These are phyloP conservation scores for Tephrocybe sp. DNA, from an alignment of 768 basidiomycete species.

Conservation along the genomic window DNA sequence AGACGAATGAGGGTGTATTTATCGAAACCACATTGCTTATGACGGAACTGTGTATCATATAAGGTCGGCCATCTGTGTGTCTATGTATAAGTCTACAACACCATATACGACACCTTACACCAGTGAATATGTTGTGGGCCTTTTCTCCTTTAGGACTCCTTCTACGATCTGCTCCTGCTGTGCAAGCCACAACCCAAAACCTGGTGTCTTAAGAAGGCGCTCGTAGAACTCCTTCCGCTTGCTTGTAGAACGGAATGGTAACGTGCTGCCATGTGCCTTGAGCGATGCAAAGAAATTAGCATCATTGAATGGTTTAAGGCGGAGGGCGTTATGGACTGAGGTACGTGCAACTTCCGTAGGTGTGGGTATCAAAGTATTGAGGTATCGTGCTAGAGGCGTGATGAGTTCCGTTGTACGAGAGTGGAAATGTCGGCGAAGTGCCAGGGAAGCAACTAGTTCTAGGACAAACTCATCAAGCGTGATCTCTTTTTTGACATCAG, in stretches of 20 bases:
- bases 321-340: slow-evolving; percentile 29
- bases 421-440: slow-evolving; percentile 79
- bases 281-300: slow-evolving; percentile 71
- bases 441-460: slow-evolving; percentile 66
- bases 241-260: slow-evolving; percentile 71
- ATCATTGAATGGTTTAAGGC: slow-evolving; percentile 71
- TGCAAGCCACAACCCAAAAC: slow-evolving; percentile 80
- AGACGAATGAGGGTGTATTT: too few species aligned
- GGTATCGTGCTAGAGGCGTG: slow-evolving; percentile 88
- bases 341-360: slow-evolving; percentile 50
- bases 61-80: too few species aligned
- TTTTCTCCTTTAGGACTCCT: slow-evolving; percentile 43
- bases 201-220: slow-evolving; percentile 71
- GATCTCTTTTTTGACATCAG: not conserved
- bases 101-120: too few species aligned
- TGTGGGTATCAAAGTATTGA: slow-evolving; percentile 82
- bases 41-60: too few species aligned
- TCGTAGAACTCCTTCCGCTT: slow-evolving; percentile 77
- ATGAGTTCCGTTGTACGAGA: slow-evolving; percentile 84
- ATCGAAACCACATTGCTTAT: too few species aligned
- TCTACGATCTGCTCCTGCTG: slow-evolving; percentile 73
- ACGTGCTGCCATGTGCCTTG: slow-evolving; percentile 63
- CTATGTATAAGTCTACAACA: too few species aligned
- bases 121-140: slow-evolving; percentile 1
- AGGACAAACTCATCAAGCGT: not conserved